These are phyloP conservation scores for Pseudofabraea citricarpa DNA, from an alignment of 2,329 filamentous ascomycete genomes.

Conservation along the genomic window DNA sequence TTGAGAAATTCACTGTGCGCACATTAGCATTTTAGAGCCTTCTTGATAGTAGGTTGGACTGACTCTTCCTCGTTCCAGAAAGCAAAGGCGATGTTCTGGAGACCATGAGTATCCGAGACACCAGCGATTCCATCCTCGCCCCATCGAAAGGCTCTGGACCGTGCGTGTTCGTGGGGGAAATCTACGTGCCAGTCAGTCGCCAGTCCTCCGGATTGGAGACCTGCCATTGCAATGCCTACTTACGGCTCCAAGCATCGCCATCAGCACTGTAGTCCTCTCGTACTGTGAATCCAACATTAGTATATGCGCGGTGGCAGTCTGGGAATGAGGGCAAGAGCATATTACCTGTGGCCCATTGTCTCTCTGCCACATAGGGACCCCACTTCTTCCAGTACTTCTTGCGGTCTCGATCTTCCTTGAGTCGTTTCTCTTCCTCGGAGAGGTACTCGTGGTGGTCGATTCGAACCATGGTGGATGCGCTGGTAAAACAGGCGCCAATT, in stretches of 20 bases:
- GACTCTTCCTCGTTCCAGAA: slow-evolving; percentile 99
- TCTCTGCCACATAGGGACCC: slow-evolving; percentile 89
- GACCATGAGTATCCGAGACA: slow-evolving; percentile 85
- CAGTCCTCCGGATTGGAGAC: neutral
- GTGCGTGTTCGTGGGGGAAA: slow-evolving; percentile 89
- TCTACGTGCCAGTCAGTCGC: slow-evolving; percentile 45
- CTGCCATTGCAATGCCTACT: slow-evolving; percentile 33
- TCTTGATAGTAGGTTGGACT: slow-evolving; percentile 25
- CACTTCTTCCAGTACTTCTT: slow-evolving; percentile 97
- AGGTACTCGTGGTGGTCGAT: slow-evolving; percentile 84
- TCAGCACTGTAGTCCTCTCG: slow-evolving; percentile 87
- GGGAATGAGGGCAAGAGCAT: no score
- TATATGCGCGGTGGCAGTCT: neutral
- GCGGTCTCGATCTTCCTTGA: slow-evolving; percentile 79
- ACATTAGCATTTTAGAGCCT: slow-evolving; percentile 25
- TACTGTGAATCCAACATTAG: slow-evolving; percentile 44
- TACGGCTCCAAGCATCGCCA: slow-evolving; percentile 94
- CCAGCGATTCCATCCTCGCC: slow-evolving; percentile 96
- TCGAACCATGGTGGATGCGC: slow-evolving; percentile 65
- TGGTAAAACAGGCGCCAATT: slow-evolving; percentile 1
- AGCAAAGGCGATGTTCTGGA: slow-evolving; percentile 89
- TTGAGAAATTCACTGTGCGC: slow-evolving; percentile 76
- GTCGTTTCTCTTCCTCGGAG: slow-evolving; percentile 83
- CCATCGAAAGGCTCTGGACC: slow-evolving; percentile 87
- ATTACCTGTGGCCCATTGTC: slow-evolving; percentile 90